Percentiles rank a stretch among this genome's conserved stretches.
Conservation (phyloP, 2,329 filamentous ascomycete genomes). For the Xylaria hypoxylon region DNA sequence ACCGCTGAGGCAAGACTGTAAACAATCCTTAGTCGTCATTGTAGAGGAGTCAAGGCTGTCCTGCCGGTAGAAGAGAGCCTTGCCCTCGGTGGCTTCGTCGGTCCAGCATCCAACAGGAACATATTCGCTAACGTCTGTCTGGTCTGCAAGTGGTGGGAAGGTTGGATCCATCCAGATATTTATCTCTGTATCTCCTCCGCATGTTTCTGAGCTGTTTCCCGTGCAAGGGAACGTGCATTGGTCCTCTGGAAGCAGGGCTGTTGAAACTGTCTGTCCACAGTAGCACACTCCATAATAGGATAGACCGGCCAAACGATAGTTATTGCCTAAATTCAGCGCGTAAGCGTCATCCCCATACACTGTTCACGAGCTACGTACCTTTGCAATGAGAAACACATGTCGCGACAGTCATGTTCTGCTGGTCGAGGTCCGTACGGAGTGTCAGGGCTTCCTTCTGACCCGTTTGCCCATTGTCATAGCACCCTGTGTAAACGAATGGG, state of each 20-base stretch:
- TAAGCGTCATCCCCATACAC: slow-evolving; percentile 3
- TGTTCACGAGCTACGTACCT: slow-evolving; percentile 49
- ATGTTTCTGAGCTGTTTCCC: slow-evolving; percentile 56
- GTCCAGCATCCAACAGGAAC: slow-evolving; percentile 71
- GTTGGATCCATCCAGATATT: slow-evolving; percentile 57
- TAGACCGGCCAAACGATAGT: slow-evolving; percentile 63
- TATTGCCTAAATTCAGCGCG: slow-evolving; percentile 53
- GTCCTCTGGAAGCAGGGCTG: slow-evolving; percentile 62
- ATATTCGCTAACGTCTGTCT: slow-evolving; percentile 63
- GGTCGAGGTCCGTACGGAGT: slow-evolving; percentile 56
- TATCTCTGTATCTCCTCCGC: slow-evolving; percentile 46
- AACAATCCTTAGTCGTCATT: slow-evolving; percentile 59
- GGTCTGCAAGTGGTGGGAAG: slow-evolving; percentile 56
- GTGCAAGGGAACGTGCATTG: slow-evolving; percentile 69
- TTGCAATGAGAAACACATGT: slow-evolving; percentile 63
- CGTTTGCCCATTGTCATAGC: slow-evolving; percentile 56
- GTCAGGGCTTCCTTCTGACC: slow-evolving; percentile 52
- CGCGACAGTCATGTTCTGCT: slow-evolving; percentile 60
- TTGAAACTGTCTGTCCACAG: slow-evolving; percentile 63
- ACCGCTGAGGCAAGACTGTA: slow-evolving; percentile 56
- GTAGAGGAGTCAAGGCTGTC: slow-evolving; percentile 51
- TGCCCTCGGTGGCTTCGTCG: slow-evolving; percentile 57
- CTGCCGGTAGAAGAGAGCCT: slow-evolving; percentile 60
- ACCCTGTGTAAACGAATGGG: slow-evolving; percentile 62
- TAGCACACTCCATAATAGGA: slow-evolving; percentile 66